Percentiles rank a stretch among this genome's conserved stretches.
phyloP scores from a whole-genome alignment of 805 yeast species.

The Kuraishia floccosa region DNA sequence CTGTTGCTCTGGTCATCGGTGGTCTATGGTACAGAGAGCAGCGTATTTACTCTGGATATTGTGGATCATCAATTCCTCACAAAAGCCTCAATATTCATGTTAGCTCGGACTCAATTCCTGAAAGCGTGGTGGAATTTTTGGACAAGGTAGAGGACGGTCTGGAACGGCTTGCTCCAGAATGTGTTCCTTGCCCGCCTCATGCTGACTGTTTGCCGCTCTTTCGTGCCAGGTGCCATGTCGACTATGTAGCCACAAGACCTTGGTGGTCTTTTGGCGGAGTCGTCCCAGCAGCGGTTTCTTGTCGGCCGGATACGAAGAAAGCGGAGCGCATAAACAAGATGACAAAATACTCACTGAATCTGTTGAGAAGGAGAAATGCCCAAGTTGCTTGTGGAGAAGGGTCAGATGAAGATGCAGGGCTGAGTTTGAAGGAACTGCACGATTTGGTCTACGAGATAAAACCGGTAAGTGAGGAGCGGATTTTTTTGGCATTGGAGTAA shows the following conservation, averaged over 20 bases:
- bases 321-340: slow-evolving; percentile 57
- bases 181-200: slow-evolving; percentile 73
- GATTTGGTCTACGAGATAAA: slow-evolving; percentile 47
- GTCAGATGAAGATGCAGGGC: slow-evolving; percentile 17
- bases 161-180: slow-evolving; percentile 38
- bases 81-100: no score
- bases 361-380: slow-evolving; percentile 62
- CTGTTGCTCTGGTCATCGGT: not conserved
- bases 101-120: no score
- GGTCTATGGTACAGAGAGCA: slow-evolving; percentile 32
- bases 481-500: slow-evolving; percentile 34
- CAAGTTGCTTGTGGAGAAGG: slow-evolving; percentile 25
- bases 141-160: slow-evolving; percentile 30
- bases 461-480: slow-evolving; percentile 27
- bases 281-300: slow-evolving; percentile 50
- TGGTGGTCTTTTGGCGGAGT: slow-evolving; percentile 44
- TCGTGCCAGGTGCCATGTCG: slow-evolving; percentile 60
- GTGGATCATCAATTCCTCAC: no score
- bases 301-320: slow-evolving; percentile 66
- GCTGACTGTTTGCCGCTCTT: slow-evolving; percentile 60
- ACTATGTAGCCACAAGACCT: slow-evolving; percentile 39
- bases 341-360: slow-evolving; percentile 52
- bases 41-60: slow-evolving; percentile 54
- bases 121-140: no score
- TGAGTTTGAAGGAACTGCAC: slow-evolving; percentile 62